Percentiles rank a stretch among this genome's conserved stretches.
Evolutionary conservation across 345 rosid species (phyloP).

Genomic region (Lumnitzera racemosa): DNA sequence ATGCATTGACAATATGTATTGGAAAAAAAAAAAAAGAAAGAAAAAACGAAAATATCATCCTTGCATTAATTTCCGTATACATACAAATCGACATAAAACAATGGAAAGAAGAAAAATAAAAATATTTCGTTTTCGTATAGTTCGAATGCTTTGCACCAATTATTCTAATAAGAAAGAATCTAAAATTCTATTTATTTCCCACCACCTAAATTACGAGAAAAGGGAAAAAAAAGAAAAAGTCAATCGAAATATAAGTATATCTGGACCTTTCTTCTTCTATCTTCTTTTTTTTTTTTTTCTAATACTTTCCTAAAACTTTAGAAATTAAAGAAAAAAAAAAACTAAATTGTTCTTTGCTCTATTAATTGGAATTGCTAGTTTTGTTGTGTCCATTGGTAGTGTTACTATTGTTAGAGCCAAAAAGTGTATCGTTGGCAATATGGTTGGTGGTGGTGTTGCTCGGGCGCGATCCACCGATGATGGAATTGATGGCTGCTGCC

Average conservation of each 20-base stretch:
- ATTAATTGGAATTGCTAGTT: conserved; percentile 24
- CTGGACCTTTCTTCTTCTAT: too few species aligned
- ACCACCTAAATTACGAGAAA: background rate
- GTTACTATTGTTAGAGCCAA: conserved; percentile 12
- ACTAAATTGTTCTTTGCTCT: conserved; percentile 13
- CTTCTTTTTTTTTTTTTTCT: background rate
- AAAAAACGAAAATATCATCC: background rate
- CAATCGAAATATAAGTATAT: too few species aligned
- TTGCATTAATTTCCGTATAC: conserved; percentile 1
- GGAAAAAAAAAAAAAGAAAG: too few species aligned
- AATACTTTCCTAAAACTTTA: background rate
- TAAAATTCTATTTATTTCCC: conserved; percentile 1
- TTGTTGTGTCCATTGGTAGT: conserved; percentile 13
- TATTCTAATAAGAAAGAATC: conserved; percentile 21
- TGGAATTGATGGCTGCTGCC: conserved; percentile 54
- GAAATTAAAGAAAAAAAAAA: background rate
- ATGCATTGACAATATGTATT: background rate
- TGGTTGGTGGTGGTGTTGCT: conserved; percentile 18
- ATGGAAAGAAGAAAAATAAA: background rate
- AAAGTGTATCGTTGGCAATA: background rate
- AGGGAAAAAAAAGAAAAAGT: background rate
- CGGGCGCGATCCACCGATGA: conserved; percentile 36
- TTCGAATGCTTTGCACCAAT: conserved; percentile 7
- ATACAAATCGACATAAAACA: background rate
- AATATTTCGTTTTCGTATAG: conserved; percentile 8